A percentile compares a stretch with the other conserved stretches of the same genome.
Conservation (phyloP, 2,329 filamentous ascomycete species). For the Xylariaceae sp. region DNA sequence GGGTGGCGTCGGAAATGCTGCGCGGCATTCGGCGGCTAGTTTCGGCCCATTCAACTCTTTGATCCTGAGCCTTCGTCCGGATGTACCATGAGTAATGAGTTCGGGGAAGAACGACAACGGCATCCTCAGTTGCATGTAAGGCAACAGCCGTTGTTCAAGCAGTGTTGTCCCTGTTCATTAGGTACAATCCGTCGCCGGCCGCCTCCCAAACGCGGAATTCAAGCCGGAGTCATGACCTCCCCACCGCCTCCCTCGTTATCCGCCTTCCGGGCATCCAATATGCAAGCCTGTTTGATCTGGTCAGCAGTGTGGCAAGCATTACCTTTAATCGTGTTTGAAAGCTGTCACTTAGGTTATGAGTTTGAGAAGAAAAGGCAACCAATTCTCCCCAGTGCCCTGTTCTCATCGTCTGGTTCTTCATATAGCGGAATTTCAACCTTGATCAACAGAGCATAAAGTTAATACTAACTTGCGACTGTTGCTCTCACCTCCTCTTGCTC, state of each 20-base stretch:
- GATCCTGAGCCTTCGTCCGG: constrained; percentile 14
- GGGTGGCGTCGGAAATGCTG: constrained; percentile 25
- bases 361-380: no score
- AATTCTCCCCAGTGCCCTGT: no score
- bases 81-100: constrained; percentile 5
- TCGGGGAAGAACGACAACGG: constrained; percentile 1
- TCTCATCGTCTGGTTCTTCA: no score
- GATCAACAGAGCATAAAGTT: no score
- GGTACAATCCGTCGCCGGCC: no score
- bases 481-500: not conserved
- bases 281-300: no score
- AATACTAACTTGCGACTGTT: not conserved
- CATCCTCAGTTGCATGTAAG: constrained; percentile 3
- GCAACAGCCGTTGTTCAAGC: not conserved
- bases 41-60: constrained; percentile 27
- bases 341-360: no score
- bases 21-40: constrained; percentile 23
- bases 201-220: constrained; percentile 22
- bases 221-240: constrained; percentile 14
- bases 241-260: constrained; percentile 25
- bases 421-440: no score
- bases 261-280: constrained; percentile 3
- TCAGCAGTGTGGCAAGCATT: no score
- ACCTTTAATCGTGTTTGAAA: no score
- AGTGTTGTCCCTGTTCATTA: no score